Evolutionary conservation across 2,329 filamentous ascomycete species (phyloP).

Genomic region (Fusarium multiceps): DNA sequence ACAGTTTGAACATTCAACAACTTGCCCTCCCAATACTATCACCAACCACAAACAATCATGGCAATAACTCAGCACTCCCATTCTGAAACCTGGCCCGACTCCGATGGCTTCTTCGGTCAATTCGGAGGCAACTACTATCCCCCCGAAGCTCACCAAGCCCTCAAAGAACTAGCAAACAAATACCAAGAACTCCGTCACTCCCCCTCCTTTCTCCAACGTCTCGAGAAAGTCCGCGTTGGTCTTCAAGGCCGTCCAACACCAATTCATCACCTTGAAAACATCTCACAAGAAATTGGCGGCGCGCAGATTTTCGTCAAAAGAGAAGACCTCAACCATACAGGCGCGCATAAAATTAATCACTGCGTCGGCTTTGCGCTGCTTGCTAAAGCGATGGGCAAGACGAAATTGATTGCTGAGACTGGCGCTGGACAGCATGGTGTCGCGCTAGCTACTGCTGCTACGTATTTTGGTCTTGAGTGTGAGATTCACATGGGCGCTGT

Average conservation of each 20-base stretch:
- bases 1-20: too few relatives aligned
- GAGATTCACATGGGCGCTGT: constrained; percentile 14
- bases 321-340: constrained; percentile 8
- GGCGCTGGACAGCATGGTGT: constrained; percentile 17
- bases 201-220: background rate
- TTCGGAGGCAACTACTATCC: constrained; percentile 14
- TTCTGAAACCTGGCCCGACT: background rate
- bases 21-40: too few relatives aligned
- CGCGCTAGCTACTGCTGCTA: constrained; percentile 14
- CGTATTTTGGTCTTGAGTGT: constrained; percentile 2
- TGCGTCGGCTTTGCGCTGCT: constrained; percentile 17
- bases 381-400: constrained; percentile 14
- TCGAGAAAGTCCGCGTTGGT: constrained; percentile 1
- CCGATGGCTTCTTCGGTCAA: constrained; percentile 1
- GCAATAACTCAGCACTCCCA: background rate
- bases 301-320: constrained; percentile 13
- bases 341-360: constrained; percentile 18
- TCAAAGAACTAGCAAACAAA: background rate
- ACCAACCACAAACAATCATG: background rate
- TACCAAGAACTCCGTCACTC: background rate
- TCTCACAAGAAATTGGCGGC: background rate
- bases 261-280: background rate
- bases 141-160: background rate
- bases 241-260: constrained; percentile 9
- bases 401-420: constrained; percentile 9